These are phyloP conservation scores for Tanacetum coccineum DNA, from an alignment of 129 eudicot genomes.

Conservation along the genomic window DNA sequence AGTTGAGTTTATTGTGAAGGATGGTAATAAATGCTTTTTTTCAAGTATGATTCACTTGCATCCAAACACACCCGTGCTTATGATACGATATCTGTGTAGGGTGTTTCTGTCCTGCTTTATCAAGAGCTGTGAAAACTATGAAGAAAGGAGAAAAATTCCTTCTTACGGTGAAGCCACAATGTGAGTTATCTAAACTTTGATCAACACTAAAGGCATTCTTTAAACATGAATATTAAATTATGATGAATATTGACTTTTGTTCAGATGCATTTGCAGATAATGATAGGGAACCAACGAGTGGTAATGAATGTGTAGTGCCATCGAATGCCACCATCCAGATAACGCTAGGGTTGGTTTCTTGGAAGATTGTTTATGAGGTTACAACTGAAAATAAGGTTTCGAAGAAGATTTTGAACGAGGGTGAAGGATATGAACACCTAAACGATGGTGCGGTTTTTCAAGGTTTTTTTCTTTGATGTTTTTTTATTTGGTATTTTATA, in stretches of 20 bases:
- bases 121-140: no score
- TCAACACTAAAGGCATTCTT: not conserved
- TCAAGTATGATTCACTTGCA: not conserved
- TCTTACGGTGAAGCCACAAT: no score
- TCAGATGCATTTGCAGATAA: slow-evolving; percentile 34
- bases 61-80: not conserved
- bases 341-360: slow-evolving; percentile 52
- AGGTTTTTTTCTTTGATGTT: slow-evolving; percentile 34
- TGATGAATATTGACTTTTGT: slow-evolving; percentile 14
- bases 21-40: slow-evolving; percentile 22
- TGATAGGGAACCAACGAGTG: slow-evolving; percentile 16
- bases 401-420: no score
- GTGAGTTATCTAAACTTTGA: slow-evolving; percentile 10
- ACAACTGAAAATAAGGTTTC: slow-evolving; percentile 49
- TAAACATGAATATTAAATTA: slow-evolving; percentile 8
- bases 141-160: no score
- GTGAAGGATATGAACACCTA: slow-evolving; percentile 60
- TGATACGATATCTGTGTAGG: no score
- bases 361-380: slow-evolving; percentile 57
- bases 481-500: not conserved
- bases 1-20: slow-evolving; percentile 48
- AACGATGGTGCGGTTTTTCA: slow-evolving; percentile 57
- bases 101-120: no score
- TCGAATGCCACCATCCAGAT: slow-evolving; percentile 29
- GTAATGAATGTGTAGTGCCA: slow-evolving; percentile 24